A percentile compares a stretch with the other conserved stretches of the same genome.
These are phyloP conservation scores for Botrytis galanthina DNA, from an alignment of 2,329 filamentous ascomycete genomes.

Conservation along the genomic window DNA sequence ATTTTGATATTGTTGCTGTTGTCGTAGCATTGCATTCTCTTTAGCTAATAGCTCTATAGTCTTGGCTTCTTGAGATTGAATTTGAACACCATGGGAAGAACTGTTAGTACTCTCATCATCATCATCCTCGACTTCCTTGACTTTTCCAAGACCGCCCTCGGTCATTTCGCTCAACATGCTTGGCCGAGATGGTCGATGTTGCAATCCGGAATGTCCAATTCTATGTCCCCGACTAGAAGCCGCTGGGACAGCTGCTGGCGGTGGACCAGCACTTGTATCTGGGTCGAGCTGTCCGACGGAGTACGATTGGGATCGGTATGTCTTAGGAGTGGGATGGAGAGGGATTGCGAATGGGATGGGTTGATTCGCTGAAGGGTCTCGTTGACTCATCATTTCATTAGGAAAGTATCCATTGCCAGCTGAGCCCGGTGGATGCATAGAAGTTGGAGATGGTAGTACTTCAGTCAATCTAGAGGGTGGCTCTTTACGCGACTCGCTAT, in stretches of 20 bases:
- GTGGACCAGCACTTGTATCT: conserved; percentile 45
- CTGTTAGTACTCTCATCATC: conserved; percentile 57
- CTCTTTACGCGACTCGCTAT: conserved; percentile 70
- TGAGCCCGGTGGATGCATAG: conserved; percentile 48
- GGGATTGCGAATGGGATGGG: conserved; percentile 86
- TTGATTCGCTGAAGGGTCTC: conserved; percentile 53
- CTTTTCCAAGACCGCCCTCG: conserved; percentile 63
- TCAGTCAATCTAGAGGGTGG: conserved; percentile 71
- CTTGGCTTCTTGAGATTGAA: conserved; percentile 56
- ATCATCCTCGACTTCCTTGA: conserved; percentile 68
- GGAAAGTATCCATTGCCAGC: conserved; percentile 46
- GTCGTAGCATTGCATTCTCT: conserved; percentile 61
- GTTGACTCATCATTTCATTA: conserved; percentile 47
- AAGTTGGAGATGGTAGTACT: conserved; percentile 72
- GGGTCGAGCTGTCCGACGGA: conserved; percentile 87
- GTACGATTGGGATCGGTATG: conserved; percentile 93
- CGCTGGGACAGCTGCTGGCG: conserved; percentile 27
- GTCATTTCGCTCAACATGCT: conserved; percentile 74
- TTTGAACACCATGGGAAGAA: conserved; percentile 52
- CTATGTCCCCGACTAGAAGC: conserved; percentile 38
- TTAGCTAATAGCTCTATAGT: conserved; percentile 61
- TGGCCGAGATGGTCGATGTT: conserved; percentile 76
- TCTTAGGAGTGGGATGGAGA: conserved; percentile 85
- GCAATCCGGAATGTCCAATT: conserved; percentile 64
- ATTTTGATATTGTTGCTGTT: conserved; percentile 57